These are phyloP conservation scores for Huntiella omanensis DNA, from an alignment of 2,329 filamentous ascomycete species.

Conservation along the genomic window DNA sequence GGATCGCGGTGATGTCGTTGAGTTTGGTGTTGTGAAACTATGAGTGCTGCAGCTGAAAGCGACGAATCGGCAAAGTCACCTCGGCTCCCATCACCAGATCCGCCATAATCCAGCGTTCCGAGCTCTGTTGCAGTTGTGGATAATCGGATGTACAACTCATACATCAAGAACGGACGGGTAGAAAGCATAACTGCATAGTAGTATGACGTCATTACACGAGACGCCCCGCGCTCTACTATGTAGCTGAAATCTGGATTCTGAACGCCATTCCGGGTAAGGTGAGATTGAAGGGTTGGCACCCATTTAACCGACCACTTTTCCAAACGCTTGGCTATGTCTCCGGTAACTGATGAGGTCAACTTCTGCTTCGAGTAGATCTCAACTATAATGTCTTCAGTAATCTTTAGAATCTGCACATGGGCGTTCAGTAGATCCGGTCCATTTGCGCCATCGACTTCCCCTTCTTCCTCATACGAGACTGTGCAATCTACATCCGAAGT, in stretches of 20 bases:
- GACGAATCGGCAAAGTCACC: conserved; percentile 1
- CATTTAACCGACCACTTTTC: conserved; percentile 25
- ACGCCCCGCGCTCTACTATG: conserved; percentile 25
- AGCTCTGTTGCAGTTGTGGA: not conserved
- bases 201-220: conserved; percentile 32
- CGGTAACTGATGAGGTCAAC: conserved; percentile 32
- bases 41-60: not conserved
- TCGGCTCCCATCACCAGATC: not conserved
- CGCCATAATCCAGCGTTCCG: no score
- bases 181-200: conserved; percentile 40
- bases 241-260: conserved; percentile 17
- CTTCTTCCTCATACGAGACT: conserved; percentile 25
- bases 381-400: conserved; percentile 30
- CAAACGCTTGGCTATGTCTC: conserved; percentile 33
- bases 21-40: not conserved
- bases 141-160: conserved; percentile 21
- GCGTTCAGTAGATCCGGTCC: conserved; percentile 29
- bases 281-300: conserved; percentile 14
- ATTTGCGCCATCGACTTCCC: conserved; percentile 16
- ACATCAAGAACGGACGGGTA: conserved; percentile 36
- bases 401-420: conserved; percentile 32
- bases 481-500: conserved; percentile 36
- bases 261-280: not conserved
- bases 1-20: not conserved
- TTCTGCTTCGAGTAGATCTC: conserved; percentile 35